A percentile compares a stretch with the other conserved stretches of the same genome.
These are phyloP conservation scores for Mycosphaerella sp. DNA, from an alignment of 2,329 filamentous ascomycete genomes.

Conservation along the genomic window DNA sequence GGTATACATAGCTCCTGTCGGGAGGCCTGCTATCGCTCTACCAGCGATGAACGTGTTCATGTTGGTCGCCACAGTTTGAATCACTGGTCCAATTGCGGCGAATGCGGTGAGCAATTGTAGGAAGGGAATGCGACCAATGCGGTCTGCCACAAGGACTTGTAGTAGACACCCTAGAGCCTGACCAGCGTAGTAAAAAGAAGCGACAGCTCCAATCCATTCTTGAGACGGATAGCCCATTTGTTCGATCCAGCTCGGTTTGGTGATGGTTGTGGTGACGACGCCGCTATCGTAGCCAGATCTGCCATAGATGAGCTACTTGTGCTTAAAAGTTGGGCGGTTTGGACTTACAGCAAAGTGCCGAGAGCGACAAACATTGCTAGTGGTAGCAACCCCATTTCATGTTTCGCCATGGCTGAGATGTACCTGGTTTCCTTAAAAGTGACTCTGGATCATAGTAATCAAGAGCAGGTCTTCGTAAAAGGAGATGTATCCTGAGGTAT, in stretches of 20 bases:
- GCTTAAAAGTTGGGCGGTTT: too few relatives aligned
- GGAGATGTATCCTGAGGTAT: not conserved
- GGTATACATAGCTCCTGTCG: conserved; percentile 24
- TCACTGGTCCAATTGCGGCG: conserved; percentile 47
- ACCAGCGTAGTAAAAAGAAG: conserved; percentile 51
- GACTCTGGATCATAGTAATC: not conserved
- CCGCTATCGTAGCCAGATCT: conserved; percentile 53
- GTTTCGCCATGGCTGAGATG: not conserved
- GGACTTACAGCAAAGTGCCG: conserved; percentile 10
- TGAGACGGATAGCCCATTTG: conserved; percentile 52
- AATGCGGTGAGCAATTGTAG: conserved; percentile 44
- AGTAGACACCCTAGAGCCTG: conserved; percentile 47
- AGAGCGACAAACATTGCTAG: conserved; percentile 9
- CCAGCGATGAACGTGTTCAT: conserved; percentile 23
- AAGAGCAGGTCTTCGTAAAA: not conserved
- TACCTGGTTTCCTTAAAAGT: not conserved
- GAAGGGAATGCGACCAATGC: conserved; percentile 31
- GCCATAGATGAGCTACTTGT: not conserved
- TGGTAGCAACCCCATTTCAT: not conserved
- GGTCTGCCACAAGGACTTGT: conserved; percentile 50
- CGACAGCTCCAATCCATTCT: conserved; percentile 50
- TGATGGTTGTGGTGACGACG: conserved; percentile 55
- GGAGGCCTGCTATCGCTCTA: conserved; percentile 20
- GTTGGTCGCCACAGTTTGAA: conserved; percentile 50
- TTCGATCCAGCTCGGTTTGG: conserved; percentile 52